Evolutionary conservation across 257 asterid species (phyloP).

Genomic region (Nicotiana obtusifolia): DNA sequence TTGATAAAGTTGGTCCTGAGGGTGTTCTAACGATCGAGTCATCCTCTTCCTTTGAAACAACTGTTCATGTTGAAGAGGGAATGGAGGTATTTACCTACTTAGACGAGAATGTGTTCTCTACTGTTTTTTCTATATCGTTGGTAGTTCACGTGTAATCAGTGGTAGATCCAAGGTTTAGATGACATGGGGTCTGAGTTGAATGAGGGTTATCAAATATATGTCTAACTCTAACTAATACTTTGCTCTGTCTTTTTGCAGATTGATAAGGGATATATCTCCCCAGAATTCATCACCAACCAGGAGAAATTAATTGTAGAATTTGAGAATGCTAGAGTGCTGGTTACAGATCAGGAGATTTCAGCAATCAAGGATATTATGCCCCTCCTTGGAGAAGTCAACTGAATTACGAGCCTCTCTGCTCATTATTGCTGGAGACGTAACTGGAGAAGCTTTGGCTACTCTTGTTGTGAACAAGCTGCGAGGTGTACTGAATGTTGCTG

Average conservation of each 20-base stretch:
- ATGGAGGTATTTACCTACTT: constrained; percentile 66
- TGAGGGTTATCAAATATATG: neutral
- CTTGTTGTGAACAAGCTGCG: constrained; percentile 94
- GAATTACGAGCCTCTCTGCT: constrained; percentile 81
- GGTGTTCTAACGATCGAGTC: constrained; percentile 97
- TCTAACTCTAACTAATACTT: neutral
- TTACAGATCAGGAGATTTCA: constrained; percentile 86
- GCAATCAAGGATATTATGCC: constrained; percentile 92
- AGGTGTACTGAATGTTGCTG: constrained; percentile 88
- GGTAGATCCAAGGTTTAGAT: neutral
- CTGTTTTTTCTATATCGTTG: neutral
- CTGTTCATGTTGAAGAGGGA: constrained; percentile 94
- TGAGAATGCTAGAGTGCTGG: constrained; percentile 70
- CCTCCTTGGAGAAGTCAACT: constrained; percentile 72
- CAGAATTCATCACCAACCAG: constrained; percentile 89
- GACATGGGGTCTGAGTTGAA: neutral
- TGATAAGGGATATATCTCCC: constrained; percentile 91
- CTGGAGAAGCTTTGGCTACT: constrained; percentile 98
- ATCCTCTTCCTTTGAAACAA: constrained; percentile 92
- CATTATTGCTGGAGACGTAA: constrained; percentile 81
- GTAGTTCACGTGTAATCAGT: neutral
- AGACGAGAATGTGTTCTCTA: neutral
- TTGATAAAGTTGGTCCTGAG: constrained; percentile 98
- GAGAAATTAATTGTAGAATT: constrained; percentile 89
- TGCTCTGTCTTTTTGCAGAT: constrained; percentile 36